These are phyloP conservation scores for Fusarium musae DNA, from an alignment of 2,329 filamentous ascomycete genomes.

Conservation along the genomic window DNA sequence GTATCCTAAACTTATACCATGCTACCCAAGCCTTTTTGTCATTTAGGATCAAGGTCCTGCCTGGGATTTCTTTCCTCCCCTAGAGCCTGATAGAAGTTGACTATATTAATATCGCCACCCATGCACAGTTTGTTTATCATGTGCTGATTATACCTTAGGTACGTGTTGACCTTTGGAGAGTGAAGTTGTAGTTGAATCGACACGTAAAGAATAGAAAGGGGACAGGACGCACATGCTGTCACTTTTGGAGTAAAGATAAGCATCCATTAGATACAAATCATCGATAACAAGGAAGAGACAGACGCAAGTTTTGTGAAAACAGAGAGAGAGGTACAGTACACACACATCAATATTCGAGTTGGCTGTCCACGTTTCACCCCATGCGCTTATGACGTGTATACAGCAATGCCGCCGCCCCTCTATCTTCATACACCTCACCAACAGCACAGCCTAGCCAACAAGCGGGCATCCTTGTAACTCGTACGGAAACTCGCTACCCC, in stretches of 20 bases:
- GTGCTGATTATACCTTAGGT: not conserved
- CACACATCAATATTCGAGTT: not conserved
- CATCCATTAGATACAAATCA: not conserved
- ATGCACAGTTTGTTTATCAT: constrained; percentile 10
- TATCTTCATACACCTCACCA: constrained; percentile 13
- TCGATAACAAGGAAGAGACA: not conserved
- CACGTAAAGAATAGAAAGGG: not conserved
- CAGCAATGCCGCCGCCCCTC: constrained; percentile 3
- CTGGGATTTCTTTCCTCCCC: not conserved
- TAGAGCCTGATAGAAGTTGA: not conserved
- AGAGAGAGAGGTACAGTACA: too few species aligned
- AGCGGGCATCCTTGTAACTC: constrained; percentile 17
- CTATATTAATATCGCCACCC: not conserved
- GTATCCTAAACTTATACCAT: not conserved
- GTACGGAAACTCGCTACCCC: constrained; percentile 1
- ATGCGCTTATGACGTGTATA: constrained; percentile 26
- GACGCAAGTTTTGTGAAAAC: not conserved
- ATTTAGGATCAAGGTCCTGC: not conserved
- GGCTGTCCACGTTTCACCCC: not conserved
- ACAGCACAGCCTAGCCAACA: not conserved
- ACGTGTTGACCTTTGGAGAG: constrained; percentile 2
- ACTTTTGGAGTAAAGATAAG: not conserved
- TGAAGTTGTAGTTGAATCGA: constrained; percentile 12
- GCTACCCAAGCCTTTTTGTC: not conserved
- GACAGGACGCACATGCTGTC: not conserved